These are phyloP conservation scores for Millerozyma acaciae DNA, from an alignment of 805 yeast species.

Conservation along the genomic window DNA sequence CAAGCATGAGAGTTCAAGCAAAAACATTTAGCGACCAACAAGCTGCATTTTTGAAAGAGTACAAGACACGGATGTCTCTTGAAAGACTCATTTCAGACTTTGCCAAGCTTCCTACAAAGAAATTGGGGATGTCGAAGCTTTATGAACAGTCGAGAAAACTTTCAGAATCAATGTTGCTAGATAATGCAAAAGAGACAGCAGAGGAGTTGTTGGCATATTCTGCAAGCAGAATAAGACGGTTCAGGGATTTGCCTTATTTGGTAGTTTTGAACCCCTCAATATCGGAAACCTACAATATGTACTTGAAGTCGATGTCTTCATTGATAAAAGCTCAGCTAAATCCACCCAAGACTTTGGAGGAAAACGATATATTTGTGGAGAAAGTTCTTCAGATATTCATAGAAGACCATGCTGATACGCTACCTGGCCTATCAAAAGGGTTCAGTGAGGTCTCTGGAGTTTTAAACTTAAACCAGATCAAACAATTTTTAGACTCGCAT, in stretches of 20 bases:
- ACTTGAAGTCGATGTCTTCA: constrained; percentile 59
- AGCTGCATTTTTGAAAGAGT: constrained; percentile 45
- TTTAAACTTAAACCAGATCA: constrained; percentile 46
- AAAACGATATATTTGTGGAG: constrained; percentile 50
- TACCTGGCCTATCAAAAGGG: constrained; percentile 79
- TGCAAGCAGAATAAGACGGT: constrained; percentile 65
- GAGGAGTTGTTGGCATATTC: constrained; percentile 56
- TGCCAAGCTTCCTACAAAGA: constrained; percentile 50
- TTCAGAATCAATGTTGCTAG: constrained; percentile 30
- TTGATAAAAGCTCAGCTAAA: constrained; percentile 31
- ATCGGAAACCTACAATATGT: constrained; percentile 69
- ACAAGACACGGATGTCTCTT: constrained; percentile 53
- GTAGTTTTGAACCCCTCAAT: constrained; percentile 85
- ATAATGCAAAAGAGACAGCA: constrained; percentile 53
- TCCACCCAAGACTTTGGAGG: constrained; percentile 44
- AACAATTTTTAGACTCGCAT: constrained; percentile 68
- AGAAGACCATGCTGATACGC: constrained; percentile 77
- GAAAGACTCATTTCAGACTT: constrained; percentile 58
- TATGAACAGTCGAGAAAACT: constrained; percentile 40
- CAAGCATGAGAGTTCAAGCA: no score
- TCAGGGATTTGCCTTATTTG: constrained; percentile 76
- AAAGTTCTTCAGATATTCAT: constrained; percentile 54
- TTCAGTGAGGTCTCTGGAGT: constrained; percentile 60
- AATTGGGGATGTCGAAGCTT: constrained; percentile 49
- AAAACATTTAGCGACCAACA: no score